These are phyloP conservation scores for Penicillium parvum DNA, from an alignment of 495 filamentous ascomycete species.

Conservation along the genomic window DNA sequence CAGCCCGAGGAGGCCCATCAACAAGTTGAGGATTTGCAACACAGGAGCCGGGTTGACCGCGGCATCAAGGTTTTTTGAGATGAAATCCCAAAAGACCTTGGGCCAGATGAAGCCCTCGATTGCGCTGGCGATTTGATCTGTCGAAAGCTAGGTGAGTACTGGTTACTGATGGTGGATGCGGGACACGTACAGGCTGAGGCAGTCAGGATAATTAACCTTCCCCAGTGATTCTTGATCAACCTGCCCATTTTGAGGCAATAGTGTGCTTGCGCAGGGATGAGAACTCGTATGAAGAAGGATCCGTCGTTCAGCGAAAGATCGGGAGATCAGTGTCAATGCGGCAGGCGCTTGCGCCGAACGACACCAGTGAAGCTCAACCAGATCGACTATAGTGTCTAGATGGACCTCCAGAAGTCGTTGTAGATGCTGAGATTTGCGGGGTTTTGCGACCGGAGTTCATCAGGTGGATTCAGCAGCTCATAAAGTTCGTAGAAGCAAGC, in stretches of 20 bases:
- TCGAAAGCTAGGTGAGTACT: neutral
- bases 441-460: neutral
- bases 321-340: neutral
- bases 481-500: no score
- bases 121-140: constrained; percentile 82
- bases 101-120: constrained; percentile 96
- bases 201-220: constrained; percentile 82
- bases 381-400: no score
- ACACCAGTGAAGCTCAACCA: neutral
- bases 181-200: constrained; percentile 70
- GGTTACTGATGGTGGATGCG: neutral
- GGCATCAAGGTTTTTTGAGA: constrained; percentile 83
- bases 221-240: constrained; percentile 99
- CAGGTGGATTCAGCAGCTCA: neutral
- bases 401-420: no score
- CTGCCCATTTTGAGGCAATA: constrained; percentile 67
- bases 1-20: constrained; percentile 74
- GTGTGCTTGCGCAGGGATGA: no score
- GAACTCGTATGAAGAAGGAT: constrained; percentile 1
- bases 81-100: constrained; percentile 97
- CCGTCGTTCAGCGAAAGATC: constrained; percentile 32
- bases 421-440: neutral
- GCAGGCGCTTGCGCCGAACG: constrained; percentile 2
- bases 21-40: constrained; percentile 92
- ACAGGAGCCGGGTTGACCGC: constrained; percentile 84